A percentile compares a stretch with the other conserved stretches of the same genome.
Evolutionary conservation across 2,329 filamentous ascomycete genomes (phyloP).

Genomic region (Trichoderma aggressivum): DNA sequence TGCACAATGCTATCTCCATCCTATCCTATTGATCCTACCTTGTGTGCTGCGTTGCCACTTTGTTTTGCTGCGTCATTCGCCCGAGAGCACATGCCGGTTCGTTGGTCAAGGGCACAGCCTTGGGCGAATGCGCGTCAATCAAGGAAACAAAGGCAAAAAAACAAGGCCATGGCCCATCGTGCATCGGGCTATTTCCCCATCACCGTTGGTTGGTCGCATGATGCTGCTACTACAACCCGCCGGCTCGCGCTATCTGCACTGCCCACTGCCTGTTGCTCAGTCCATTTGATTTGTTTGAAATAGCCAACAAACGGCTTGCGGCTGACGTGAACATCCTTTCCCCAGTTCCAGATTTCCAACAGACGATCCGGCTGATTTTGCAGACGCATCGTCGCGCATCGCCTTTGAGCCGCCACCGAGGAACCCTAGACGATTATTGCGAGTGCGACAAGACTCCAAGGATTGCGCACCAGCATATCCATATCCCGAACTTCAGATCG

Average conservation of each 20-base stretch:
- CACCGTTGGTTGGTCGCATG: slow-evolving; percentile 1
- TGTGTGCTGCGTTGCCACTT: neutral
- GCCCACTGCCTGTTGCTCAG: slow-evolving; percentile 4
- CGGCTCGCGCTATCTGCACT: slow-evolving; percentile 14
- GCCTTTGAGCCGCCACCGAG: slow-evolving; percentile 34
- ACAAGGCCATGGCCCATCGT: neutral
- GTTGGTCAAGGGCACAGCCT: slow-evolving; percentile 12
- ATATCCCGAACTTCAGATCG: slow-evolving; percentile 16
- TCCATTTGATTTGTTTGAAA: slow-evolving; percentile 9
- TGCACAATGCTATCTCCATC: neutral
- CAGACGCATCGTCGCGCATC: slow-evolving; percentile 25
- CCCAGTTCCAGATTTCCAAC: neutral
- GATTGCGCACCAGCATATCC: slow-evolving; percentile 51
- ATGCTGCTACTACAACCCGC: neutral
- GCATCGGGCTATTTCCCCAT: neutral
- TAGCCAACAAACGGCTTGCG: neutral
- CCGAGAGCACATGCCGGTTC: slow-evolving; percentile 2
- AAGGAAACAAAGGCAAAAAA: neutral
- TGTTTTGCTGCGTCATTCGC: neutral
- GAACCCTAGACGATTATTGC: slow-evolving; percentile 34
- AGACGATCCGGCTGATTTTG: neutral
- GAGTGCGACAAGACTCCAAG: slow-evolving; percentile 15
- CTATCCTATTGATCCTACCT: neutral
- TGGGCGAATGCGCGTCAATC: slow-evolving; percentile 12
- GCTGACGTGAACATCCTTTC: slow-evolving; percentile 16